phyloP scores from a whole-genome alignment of 2,329 filamentous ascomycete species.

The Chlorencoelia australis region DNA sequence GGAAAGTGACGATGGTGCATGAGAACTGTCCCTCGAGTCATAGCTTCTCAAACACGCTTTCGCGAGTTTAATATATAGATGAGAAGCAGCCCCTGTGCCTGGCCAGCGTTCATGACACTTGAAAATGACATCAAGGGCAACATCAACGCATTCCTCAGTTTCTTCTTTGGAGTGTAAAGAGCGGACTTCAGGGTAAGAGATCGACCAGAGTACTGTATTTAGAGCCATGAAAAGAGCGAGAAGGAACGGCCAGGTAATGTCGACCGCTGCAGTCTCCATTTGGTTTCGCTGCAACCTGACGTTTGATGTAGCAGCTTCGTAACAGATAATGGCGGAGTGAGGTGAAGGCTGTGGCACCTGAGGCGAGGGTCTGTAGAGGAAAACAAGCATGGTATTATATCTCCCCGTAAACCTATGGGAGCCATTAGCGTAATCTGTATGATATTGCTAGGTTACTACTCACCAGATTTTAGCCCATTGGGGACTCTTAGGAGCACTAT shows the following conservation, averaged over 20 bases:
- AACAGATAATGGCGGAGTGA: constrained; percentile 71
- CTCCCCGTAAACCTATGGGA: constrained; percentile 48
- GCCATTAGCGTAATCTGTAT: constrained; percentile 11
- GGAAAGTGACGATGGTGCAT: constrained; percentile 39
- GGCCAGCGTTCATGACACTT: constrained; percentile 85
- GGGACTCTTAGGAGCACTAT: constrained; percentile 61
- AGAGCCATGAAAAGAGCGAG: constrained; percentile 83
- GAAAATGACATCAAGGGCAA: constrained; percentile 68
- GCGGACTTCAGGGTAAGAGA: constrained; percentile 79
- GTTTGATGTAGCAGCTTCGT: constrained; percentile 71
- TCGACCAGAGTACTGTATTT: constrained; percentile 83
- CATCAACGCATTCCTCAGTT: constrained; percentile 63
- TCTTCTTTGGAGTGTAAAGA: constrained; percentile 61
- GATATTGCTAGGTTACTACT: constrained; percentile 1
- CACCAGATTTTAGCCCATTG: constrained; percentile 72
- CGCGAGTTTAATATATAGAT: constrained; percentile 80
- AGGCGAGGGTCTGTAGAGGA: constrained; percentile 82
- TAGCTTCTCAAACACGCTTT: constrained; percentile 83
- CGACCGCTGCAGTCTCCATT: constrained; percentile 63
- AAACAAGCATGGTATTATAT: constrained; percentile 81
- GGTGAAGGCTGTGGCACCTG: constrained; percentile 80
- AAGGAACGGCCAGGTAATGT: constrained; percentile 90
- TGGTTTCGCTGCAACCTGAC: constrained; percentile 74
- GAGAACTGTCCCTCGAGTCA: constrained; percentile 42
- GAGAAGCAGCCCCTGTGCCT: constrained; percentile 71